These are phyloP conservation scores for Podochytrium sp. DNA, from an alignment of 192 early-diverging fungal species.

Conservation along the genomic window DNA sequence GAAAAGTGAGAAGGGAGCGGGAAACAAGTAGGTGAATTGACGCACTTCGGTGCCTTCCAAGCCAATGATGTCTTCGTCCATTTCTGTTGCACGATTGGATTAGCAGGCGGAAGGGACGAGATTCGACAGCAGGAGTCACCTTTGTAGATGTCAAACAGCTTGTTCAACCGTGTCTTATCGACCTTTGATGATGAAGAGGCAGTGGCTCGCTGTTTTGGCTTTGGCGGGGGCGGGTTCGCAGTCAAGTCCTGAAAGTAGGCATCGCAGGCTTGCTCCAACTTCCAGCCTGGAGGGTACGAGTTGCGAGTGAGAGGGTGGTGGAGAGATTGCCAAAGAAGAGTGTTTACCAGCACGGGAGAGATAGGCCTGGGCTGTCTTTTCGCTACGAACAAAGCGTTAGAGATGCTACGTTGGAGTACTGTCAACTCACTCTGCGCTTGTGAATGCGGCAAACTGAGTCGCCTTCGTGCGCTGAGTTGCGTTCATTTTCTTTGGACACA, in stretches of 20 bases:
- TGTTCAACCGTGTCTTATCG: slow-evolving; percentile 43
- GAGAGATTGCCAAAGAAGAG: background rate
- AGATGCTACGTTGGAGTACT: too few relatives aligned
- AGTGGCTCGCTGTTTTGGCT: slow-evolving; percentile 26
- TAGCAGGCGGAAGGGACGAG: background rate
- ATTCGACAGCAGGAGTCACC: slow-evolving; percentile 45
- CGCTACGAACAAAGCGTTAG: background rate
- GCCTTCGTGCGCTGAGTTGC: background rate
- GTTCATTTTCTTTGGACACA: background rate
- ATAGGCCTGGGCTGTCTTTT: background rate
- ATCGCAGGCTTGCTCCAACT: slow-evolving; percentile 69
- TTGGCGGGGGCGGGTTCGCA: slow-evolving; percentile 4
- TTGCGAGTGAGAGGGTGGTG: background rate
- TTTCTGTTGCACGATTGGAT: slow-evolving; percentile 40
- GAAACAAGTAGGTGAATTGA: background rate
- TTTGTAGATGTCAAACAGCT: slow-evolving; percentile 76
- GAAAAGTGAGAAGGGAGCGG: background rate
- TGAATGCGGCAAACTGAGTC: slow-evolving; percentile 17
- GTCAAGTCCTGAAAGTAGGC: slow-evolving; percentile 53
- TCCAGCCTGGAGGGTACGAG: slow-evolving; percentile 55
- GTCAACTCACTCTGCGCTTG: slow-evolving; percentile 14
- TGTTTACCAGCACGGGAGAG: background rate
- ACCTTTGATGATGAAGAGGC: background rate
- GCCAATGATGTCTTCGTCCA: slow-evolving; percentile 65
- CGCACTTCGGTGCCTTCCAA: slow-evolving; percentile 70